Conservation (phyloP, 1,284 basidiomycete species). For the Macrocybe sp. region DNA sequence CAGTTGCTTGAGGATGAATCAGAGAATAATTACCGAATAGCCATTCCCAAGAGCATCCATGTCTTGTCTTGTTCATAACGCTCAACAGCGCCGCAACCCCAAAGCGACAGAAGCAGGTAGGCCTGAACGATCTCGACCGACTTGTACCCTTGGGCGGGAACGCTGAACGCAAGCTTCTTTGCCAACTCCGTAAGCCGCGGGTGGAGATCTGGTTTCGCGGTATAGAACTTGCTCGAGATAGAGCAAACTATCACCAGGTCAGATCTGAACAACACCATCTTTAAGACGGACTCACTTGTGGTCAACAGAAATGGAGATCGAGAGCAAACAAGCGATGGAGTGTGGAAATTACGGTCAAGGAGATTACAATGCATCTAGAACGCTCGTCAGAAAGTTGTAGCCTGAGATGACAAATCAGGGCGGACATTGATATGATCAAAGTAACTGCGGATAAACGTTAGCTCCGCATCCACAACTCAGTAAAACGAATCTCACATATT, state of each 20-base stretch:
- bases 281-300: conserved; percentile 59
- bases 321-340: conserved; percentile 86
- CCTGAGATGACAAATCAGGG: conserved; percentile 4
- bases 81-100: conserved; percentile 90
- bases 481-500: conserved; percentile 64
- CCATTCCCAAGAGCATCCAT: conserved; percentile 88
- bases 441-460: conserved; percentile 43
- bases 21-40: conserved; percentile 51
- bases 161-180: conserved; percentile 89
- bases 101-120: conserved; percentile 77
- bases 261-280: background rate
- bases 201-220: conserved; percentile 80
- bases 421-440: conserved; percentile 75
- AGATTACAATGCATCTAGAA: conserved; percentile 66
- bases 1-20: conserved; percentile 6
- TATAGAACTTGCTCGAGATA: conserved; percentile 89
- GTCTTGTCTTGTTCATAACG: conserved; percentile 96
- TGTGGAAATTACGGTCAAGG: conserved; percentile 84
- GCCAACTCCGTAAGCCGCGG: conserved; percentile 76
- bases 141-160: conserved; percentile 85
- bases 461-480: conserved; percentile 3
- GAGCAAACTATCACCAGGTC: conserved; percentile 69
- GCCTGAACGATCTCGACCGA: conserved; percentile 94
- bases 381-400: background rate
- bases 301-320: conserved; percentile 91